Percentiles rank a stretch among this genome's conserved stretches.
phyloP scores from a whole-genome alignment of 192 early-diverging fungal genomes.

The Dissophora ornata region DNA sequence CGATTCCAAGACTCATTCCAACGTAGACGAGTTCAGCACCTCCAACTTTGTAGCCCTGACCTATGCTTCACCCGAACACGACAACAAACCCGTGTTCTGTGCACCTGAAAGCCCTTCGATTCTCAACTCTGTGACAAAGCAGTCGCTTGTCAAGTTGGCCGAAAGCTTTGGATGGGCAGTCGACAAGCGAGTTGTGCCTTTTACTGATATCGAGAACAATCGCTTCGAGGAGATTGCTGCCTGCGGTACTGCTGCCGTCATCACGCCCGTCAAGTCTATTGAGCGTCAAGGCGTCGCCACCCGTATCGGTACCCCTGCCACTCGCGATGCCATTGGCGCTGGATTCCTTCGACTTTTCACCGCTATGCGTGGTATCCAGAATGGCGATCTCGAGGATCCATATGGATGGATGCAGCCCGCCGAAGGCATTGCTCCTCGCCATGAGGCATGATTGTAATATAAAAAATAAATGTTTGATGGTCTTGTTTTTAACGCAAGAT shows the following conservation, averaged over 20 bases:
- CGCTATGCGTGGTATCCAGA: slow-evolving; percentile 73
- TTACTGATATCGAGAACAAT: slow-evolving; percentile 65
- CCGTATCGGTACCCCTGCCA: slow-evolving; percentile 56
- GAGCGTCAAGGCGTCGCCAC: slow-evolving; percentile 61
- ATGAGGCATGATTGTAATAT: slow-evolving; percentile 15
- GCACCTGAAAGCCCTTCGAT: slow-evolving; percentile 73
- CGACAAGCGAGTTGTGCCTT: slow-evolving; percentile 64
- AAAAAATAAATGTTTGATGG: no score
- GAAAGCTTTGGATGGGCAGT: slow-evolving; percentile 71
- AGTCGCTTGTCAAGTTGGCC: slow-evolving; percentile 71
- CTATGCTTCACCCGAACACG: slow-evolving; percentile 55
- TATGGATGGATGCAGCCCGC: slow-evolving; percentile 81
- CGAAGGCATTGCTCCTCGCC: slow-evolving; percentile 59
- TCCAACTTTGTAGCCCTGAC: slow-evolving; percentile 81
- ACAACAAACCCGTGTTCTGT: slow-evolving; percentile 66
- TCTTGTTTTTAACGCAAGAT: no score
- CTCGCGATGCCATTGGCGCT: slow-evolving; percentile 58
- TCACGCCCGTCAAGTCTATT: slow-evolving; percentile 77
- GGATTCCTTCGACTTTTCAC: slow-evolving; percentile 69
- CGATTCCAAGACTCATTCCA: slow-evolving; percentile 69
- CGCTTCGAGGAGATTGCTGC: slow-evolving; percentile 76
- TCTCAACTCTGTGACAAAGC: slow-evolving; percentile 76
- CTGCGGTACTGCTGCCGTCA: slow-evolving; percentile 80
- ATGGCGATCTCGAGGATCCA: slow-evolving; percentile 67
- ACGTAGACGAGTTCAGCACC: slow-evolving; percentile 83